Conservation (phyloP, 345 rosid genomes). For the Tarenaya hassleriana region DNA sequence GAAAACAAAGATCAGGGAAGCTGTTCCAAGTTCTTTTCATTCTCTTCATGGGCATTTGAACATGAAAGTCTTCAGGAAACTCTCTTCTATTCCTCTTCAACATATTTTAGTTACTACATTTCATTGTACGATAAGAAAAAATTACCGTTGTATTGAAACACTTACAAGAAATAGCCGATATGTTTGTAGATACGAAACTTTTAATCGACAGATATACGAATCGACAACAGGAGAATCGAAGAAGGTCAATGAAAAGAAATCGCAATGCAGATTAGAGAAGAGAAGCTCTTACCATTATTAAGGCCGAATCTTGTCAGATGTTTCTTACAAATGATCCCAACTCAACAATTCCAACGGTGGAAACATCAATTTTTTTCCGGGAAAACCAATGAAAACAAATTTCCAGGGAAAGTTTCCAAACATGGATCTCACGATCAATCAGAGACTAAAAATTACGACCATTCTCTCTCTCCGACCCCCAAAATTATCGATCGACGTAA, state of each 20-base stretch:
- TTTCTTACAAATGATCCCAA: neutral
- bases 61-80: too few species aligned
- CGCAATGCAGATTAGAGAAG: slow-evolving; percentile 9
- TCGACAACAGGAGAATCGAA: neutral
- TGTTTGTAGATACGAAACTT: neutral
- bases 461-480: slow-evolving; percentile 1
- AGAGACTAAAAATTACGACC: neutral
- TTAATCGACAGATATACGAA: neutral
- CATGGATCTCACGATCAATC: slow-evolving; percentile 1
- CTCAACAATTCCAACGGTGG: slow-evolving; percentile 4
- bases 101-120: too few species aligned
- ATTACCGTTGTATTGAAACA: too few species aligned
- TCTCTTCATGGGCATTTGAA: neutral
- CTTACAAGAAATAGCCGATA: neutral
- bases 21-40: neutral
- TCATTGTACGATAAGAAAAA: too few species aligned
- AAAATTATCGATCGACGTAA: slow-evolving; percentile 21
- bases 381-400: slow-evolving; percentile 1
- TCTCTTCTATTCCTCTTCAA: too few species aligned
- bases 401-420: slow-evolving; percentile 6
- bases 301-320: slow-evolving; percentile 8
- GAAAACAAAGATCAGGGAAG: neutral
- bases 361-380: slow-evolving; percentile 10
- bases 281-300: slow-evolving; percentile 24
- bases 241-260: neutral